phyloP scores from a whole-genome alignment of 768 basidiomycete genomes.

The Termitomyces bulborhizus region DNA sequence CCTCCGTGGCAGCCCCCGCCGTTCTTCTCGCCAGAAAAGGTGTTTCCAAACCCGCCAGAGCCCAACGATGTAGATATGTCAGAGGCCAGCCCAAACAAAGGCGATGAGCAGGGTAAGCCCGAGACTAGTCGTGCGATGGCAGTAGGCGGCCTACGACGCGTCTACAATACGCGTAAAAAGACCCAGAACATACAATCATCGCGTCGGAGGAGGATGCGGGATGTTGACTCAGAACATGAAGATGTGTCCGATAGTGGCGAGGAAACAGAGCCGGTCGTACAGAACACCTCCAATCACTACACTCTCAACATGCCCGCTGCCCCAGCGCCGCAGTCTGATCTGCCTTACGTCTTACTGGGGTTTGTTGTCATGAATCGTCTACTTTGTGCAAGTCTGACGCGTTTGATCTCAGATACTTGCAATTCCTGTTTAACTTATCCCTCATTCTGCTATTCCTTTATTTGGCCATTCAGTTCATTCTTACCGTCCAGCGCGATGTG shows the following conservation, averaged over 20 bases:
- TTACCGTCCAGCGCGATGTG: constrained; percentile 88
- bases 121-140: constrained; percentile 48
- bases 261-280: constrained; percentile 32
- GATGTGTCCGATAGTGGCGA: constrained; percentile 41
- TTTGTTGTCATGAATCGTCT: constrained; percentile 29
- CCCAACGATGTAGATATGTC: constrained; percentile 70
- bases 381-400: constrained; percentile 11
- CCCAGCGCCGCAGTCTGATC: constrained; percentile 48
- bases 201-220: constrained; percentile 17
- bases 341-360: constrained; percentile 85
- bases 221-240: constrained; percentile 32
- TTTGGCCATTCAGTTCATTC: constrained; percentile 77
- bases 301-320: constrained; percentile 75
- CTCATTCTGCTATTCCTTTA: constrained; percentile 82
- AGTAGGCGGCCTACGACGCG: constrained; percentile 57
- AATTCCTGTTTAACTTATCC: constrained; percentile 90
- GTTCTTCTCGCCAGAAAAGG: constrained; percentile 51
- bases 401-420: constrained; percentile 62
- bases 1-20: constrained; percentile 66
- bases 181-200: constrained; percentile 21
- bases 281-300: constrained; percentile 71
- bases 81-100: constrained; percentile 57
- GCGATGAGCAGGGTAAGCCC: constrained; percentile 28
- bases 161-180: constrained; percentile 57
- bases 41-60: constrained; percentile 50